Percentiles rank a stretch among this genome's conserved stretches.
Evolutionary conservation across 73 alveolate species (phyloP).

Genomic region (Durusdinium trenchii): DNA sequence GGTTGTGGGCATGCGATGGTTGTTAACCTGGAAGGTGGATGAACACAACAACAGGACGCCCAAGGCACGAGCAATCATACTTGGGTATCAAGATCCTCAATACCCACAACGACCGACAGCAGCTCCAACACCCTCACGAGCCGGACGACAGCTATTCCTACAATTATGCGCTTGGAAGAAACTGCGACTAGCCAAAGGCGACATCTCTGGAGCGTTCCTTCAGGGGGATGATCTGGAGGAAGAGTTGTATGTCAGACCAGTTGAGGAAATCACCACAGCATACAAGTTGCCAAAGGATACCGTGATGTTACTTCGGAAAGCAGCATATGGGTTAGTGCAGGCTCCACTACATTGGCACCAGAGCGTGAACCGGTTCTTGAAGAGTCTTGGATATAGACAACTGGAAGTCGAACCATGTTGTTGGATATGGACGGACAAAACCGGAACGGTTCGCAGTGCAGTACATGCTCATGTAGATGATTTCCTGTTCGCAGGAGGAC

Average conservation of each 20-base stretch:
- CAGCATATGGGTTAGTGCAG: not conserved
- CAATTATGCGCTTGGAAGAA: not conserved
- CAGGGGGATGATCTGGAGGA: not conserved
- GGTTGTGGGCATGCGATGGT: not conserved
- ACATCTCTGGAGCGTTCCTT: not conserved
- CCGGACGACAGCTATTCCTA: not conserved
- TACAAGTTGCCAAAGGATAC: not conserved
- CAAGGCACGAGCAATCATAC: not conserved
- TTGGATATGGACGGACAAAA: not conserved
- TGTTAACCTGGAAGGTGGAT: not conserved
- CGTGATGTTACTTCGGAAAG: not conserved
- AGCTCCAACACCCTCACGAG: not conserved
- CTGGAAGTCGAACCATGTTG: not conserved
- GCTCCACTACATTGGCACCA: constrained; percentile 2
- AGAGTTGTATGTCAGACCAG: not conserved
- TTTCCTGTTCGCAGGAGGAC: not conserved
- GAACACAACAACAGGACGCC: constrained; percentile 29
- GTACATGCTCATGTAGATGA: constrained; percentile 3
- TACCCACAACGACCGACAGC: not conserved
- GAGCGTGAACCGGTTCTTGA: not conserved
- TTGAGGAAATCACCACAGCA: not conserved
- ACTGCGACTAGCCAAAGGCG: not conserved
- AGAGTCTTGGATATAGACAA: not conserved
- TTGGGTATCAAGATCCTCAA: constrained; percentile 15
- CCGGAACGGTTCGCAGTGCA: not conserved